Percentiles rank a stretch among this genome's conserved stretches.
These are phyloP conservation scores for Talaromyces borbonicus DNA, from an alignment of 495 filamentous ascomycete species.

Conservation along the genomic window DNA sequence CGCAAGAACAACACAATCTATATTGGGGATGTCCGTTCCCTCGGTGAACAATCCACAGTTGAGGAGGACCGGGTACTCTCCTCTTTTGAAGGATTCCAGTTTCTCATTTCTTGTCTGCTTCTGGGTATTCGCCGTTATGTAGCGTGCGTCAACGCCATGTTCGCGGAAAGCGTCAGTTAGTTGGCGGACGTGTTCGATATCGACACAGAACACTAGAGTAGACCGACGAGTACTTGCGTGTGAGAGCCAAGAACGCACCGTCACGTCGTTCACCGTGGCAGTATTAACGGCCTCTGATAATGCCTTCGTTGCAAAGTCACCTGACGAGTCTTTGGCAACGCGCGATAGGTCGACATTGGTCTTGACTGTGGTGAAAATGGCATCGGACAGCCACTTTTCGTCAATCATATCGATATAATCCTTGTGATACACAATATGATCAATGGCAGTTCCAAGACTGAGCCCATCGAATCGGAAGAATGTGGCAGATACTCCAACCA, in stretches of 20 bases:
- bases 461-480: slow-evolving; percentile 84
- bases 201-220: slow-evolving; percentile 87
- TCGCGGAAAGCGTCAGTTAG: slow-evolving; percentile 67
- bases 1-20: slow-evolving; percentile 86
- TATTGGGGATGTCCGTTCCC: slow-evolving; percentile 94
- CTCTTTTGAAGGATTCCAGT: slow-evolving; percentile 61
- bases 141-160: slow-evolving; percentile 71
- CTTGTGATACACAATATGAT: slow-evolving; percentile 95
- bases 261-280: slow-evolving; percentile 62
- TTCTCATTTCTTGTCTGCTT: slow-evolving; percentile 52
- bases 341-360: slow-evolving; percentile 64
- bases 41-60: slow-evolving; percentile 98
- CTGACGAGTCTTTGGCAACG: slow-evolving; percentile 53
- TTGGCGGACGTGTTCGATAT: slow-evolving; percentile 65
- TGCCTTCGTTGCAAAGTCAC: slow-evolving; percentile 67
- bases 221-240: slow-evolving; percentile 66
- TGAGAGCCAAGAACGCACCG: slow-evolving; percentile 73
- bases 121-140: slow-evolving; percentile 69
- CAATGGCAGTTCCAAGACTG: slow-evolving; percentile 77
- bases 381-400: slow-evolving; percentile 74
- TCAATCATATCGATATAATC: slow-evolving; percentile 96
- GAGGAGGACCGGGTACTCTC: slow-evolving; percentile 78
- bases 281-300: slow-evolving; percentile 79
- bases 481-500: slow-evolving; percentile 91
- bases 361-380: slow-evolving; percentile 86